phyloP scores from a whole-genome alignment of 202 grass and related monocot species.

The Setaria viridis region DNA sequence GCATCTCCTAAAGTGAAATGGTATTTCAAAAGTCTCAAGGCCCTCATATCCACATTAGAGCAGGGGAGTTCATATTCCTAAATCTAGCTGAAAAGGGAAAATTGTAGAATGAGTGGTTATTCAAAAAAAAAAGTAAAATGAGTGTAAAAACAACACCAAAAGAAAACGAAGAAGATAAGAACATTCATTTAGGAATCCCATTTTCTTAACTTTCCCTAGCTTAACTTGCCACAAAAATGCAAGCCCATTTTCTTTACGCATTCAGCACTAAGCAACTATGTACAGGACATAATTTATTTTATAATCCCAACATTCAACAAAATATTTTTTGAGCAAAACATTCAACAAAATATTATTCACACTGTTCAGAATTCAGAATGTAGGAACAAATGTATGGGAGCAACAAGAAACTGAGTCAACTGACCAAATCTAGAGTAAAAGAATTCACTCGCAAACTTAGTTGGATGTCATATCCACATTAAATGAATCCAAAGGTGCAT shows the following conservation, averaged over 20 bases:
- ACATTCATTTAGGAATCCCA: background rate
- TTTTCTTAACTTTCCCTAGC: background rate
- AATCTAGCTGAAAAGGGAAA: background rate
- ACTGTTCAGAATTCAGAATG: background rate
- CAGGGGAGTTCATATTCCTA: background rate
- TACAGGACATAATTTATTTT: background rate
- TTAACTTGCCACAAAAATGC: background rate
- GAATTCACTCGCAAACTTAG: background rate
- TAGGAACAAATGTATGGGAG: background rate
- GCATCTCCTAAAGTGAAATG: background rate
- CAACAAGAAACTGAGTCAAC: background rate
- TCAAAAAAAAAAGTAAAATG: too few species aligned
- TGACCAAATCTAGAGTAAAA: conserved; percentile 4
- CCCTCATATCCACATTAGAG: background rate
- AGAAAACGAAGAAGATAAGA: background rate
- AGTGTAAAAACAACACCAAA: background rate
- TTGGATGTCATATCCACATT: background rate
- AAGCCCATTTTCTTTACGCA: conserved; percentile 9
- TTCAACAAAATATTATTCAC: background rate
- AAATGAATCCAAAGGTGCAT: background rate
- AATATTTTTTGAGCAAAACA: background rate
- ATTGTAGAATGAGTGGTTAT: background rate
- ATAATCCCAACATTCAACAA: background rate
- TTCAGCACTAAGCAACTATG: background rate
- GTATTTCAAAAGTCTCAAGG: background rate